phyloP scores from a whole-genome alignment of 805 yeast species.

The Lachancea lanzarotensis region DNA sequence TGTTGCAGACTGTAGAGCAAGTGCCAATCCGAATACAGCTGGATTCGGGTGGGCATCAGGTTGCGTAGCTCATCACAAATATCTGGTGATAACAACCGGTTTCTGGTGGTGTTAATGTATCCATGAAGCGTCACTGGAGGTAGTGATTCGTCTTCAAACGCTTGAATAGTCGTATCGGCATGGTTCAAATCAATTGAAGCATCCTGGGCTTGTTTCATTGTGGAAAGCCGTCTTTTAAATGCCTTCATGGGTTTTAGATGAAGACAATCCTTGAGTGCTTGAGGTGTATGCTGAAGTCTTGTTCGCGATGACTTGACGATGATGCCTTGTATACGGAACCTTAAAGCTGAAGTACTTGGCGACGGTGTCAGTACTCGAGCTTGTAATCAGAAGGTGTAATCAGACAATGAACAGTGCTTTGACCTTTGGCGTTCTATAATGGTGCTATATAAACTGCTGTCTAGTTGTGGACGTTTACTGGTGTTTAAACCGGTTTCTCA shows the following conservation, averaged over 20 bases:
- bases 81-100: constrained; percentile 48
- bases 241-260: background rate
- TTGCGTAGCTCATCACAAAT: constrained; percentile 70
- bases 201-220: background rate
- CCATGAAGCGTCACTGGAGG: constrained; percentile 56
- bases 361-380: too few species aligned
- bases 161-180: too few species aligned
- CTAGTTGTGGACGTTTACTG: too few species aligned
- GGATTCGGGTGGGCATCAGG: constrained; percentile 72
- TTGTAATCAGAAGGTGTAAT: background rate
- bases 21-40: constrained; percentile 70
- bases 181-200: background rate
- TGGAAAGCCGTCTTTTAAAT: background rate
- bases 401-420: background rate
- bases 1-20: constrained; percentile 81
- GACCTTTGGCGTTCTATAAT: too few species aligned
- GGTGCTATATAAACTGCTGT: too few species aligned
- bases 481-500: background rate
- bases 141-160: constrained; percentile 35
- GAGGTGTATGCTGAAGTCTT: too few species aligned
- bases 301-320: too few species aligned
- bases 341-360: too few species aligned
- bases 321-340: too few species aligned
- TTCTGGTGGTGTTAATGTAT: constrained; percentile 50
- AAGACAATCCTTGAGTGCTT: too few species aligned